Base-by-base conservation (phyloP, 2,329 filamentous ascomycete species). In the Curvularia sp. region DNA sequence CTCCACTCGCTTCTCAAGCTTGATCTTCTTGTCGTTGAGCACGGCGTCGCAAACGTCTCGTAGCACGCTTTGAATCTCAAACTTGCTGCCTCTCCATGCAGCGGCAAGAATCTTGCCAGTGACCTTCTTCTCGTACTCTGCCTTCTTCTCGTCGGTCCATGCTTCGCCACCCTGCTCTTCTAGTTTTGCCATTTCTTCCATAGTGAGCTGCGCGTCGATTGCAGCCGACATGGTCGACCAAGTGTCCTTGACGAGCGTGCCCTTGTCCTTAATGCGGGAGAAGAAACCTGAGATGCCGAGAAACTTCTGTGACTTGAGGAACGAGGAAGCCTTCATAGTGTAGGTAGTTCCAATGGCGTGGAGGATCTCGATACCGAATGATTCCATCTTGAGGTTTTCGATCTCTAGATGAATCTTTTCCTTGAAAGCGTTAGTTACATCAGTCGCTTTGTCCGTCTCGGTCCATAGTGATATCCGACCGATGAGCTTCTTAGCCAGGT, bases 341-440 rank as follows among this genome's bases (percentile, higher is more conserved):
- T 99, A 99, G 3, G 92, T 96, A 67, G 90, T 85, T 15, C 95
- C 95, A 70, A 99, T 96, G 45, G 95, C 93, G 77, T 98, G 94
- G 48, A 97, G 83, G 68, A 98, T 98, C 69, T 99, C 95, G 41
- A 99, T 84, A 50, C 95, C 95, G 70, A 99, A 99, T 0, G 91
- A 96, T 80, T 99, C 95, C 92, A 99, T 99, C 84, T 98, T 99
- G 69, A 99, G 83, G 74, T 98, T 96, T 81, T 99, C 95, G 25
- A 96, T 92, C 80, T 99, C 95, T 39, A 98, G 87, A 39, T 89
- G 87, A 67, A 91, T 97, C 86, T 99, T 97, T 76, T 94, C 92
- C 76, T 93, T 89, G 82, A 98, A 99, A 0, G 95, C 91, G 57
- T 81, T 82, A 32, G 94, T 98, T 59, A 97, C 92, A 68, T 96